phyloP scores from a whole-genome alignment of 441 rosid species.

The Geranium incanum region DNA sequence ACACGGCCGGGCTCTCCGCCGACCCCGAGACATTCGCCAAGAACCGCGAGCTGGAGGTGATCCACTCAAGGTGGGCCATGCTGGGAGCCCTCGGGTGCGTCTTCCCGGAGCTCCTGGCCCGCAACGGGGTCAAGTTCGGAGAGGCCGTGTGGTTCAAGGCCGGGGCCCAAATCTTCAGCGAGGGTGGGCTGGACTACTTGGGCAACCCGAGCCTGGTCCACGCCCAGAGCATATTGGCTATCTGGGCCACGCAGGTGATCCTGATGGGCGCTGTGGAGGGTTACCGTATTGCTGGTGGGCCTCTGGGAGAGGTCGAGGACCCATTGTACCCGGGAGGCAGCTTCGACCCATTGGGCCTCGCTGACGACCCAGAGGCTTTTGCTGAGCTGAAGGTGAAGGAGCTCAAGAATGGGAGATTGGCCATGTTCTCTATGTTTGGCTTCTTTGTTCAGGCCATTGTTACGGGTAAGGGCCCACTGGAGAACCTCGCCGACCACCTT shows the following conservation, averaged over 20 bases:
- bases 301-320: slow-evolving; percentile 19
- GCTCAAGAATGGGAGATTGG: slow-evolving; percentile 18
- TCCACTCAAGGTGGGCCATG: background rate
- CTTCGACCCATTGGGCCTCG: background rate
- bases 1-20: background rate
- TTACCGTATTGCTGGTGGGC: slow-evolving; percentile 15
- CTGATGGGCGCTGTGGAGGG: slow-evolving; percentile 24
- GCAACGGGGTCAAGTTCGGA: background rate
- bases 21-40: background rate
- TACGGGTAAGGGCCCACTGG: slow-evolving; percentile 20
- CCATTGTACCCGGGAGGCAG: background rate
- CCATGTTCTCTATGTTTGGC: slow-evolving; percentile 23
- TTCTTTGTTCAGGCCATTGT: slow-evolving; percentile 21
- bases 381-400: slow-evolving; percentile 14
- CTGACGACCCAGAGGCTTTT: too few relatives aligned
- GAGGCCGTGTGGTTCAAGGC: background rate
- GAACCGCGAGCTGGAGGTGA: background rate
- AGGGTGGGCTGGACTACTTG: slow-evolving; percentile 16
- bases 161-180: background rate
- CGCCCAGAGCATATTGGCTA: slow-evolving; percentile 20
- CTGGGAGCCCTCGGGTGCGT: background rate
- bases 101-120: background rate
- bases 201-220: slow-evolving; percentile 21
- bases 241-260: slow-evolving; percentile 21
- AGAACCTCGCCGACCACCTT: slow-evolving; percentile 6